Percentiles rank a stretch among this genome's conserved stretches.
phyloP scores from a whole-genome alignment of 176 grass and related monocot species.

The Hordeum marinum region DNA sequence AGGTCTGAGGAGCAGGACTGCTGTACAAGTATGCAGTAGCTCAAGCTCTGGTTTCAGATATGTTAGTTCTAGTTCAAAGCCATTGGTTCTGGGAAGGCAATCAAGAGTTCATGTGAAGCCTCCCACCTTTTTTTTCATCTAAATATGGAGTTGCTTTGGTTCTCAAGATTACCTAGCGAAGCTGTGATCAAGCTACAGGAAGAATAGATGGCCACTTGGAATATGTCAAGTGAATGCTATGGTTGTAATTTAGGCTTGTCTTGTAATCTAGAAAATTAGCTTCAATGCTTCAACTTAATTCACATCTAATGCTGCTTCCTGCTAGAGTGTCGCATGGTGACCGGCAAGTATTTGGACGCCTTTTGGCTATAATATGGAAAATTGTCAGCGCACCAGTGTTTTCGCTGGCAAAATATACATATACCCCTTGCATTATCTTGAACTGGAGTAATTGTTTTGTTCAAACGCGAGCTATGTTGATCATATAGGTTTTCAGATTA shows the following conservation, averaged over 20 bases:
- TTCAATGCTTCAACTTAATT: neutral
- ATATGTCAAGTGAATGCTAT: neutral
- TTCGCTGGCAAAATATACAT: neutral
- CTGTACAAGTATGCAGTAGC: constrained; percentile 34
- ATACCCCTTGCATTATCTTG: neutral
- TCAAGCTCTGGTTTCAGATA: constrained; percentile 24
- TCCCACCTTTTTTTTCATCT: constrained; percentile 22
- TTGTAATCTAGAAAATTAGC: constrained; percentile 3
- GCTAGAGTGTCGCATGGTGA: neutral
- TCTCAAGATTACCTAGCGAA: neutral
- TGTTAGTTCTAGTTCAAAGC: constrained; percentile 32
- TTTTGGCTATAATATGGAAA: constrained; percentile 2
- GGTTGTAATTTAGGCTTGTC: constrained; percentile 3
- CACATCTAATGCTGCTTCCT: neutral
- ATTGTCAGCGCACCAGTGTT: neutral
- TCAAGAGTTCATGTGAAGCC: constrained; percentile 25
- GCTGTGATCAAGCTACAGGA: neutral
- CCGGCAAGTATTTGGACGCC: neutral
- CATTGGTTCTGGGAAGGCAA: constrained; percentile 19
- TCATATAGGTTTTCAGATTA: neutral
- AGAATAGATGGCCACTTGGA: constrained; percentile 15
- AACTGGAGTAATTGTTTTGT: neutral
- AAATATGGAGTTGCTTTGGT: constrained; percentile 18
- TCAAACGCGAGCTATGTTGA: neutral
- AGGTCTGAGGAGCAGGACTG: constrained; percentile 29